A percentile compares a stretch with the other conserved stretches of the same genome.
Conservation (phyloP, 2,329 filamentous ascomycete species). For the Monosporascus ibericus region DNA sequence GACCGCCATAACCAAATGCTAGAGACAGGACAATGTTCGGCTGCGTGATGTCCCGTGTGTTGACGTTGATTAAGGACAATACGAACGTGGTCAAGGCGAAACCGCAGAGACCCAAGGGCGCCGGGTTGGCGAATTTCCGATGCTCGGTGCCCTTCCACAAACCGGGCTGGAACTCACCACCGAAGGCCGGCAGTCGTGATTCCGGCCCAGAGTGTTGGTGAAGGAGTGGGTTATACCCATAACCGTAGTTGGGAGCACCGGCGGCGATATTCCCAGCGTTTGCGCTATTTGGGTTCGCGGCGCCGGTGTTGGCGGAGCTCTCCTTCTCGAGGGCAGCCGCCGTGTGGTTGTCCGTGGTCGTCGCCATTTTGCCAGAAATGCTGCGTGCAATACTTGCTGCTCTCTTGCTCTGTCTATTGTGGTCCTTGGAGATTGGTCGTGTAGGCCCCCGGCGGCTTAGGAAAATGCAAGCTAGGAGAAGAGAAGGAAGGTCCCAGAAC, state of each 20-base stretch:
- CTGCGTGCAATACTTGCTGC: not conserved
- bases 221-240: conserved; percentile 34
- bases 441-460: not conserved
- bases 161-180: conserved; percentile 69
- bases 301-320: conserved; percentile 8
- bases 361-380: conserved; percentile 9
- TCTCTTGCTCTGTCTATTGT: not conserved
- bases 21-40: conserved; percentile 64
- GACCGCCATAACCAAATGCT: conserved; percentile 70
- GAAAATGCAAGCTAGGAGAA: not conserved
- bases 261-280: conserved; percentile 9
- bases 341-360: conserved; percentile 11
- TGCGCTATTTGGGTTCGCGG: conserved; percentile 2
- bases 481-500: not conserved
- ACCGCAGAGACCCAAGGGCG: conserved; percentile 68
- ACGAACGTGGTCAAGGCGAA: conserved; percentile 83
- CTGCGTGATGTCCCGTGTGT: conserved; percentile 49
- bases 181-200: conserved; percentile 52
- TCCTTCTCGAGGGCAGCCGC: conserved; percentile 18
- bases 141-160: conserved; percentile 56
- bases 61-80: conserved; percentile 67
- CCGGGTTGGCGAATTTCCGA: conserved; percentile 74
- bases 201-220: conserved; percentile 28
- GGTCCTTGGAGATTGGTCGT: not conserved
- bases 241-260: conserved; percentile 25